These are phyloP conservation scores for Limnanthes douglasii DNA, from an alignment of 345 rosid species.

Conservation along the genomic window DNA sequence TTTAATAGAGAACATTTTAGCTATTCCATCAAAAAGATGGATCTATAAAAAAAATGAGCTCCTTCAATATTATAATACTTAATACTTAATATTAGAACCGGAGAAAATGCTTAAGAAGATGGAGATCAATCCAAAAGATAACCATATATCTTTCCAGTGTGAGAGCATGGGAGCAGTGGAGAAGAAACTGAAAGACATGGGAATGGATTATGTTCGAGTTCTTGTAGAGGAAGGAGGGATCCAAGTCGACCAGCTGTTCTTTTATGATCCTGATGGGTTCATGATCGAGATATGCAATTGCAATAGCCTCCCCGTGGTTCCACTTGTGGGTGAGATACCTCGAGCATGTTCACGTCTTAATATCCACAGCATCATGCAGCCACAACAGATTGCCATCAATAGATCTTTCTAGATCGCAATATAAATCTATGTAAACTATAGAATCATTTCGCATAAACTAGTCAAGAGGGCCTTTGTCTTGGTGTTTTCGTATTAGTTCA, in stretches of 20 bases:
- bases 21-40: too few species aligned
- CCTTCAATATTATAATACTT: too few species aligned
- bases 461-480: too few species aligned
- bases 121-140: slow-evolving; percentile 73
- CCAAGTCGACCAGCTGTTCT: slow-evolving; percentile 69
- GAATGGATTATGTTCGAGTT: slow-evolving; percentile 32
- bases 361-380: slow-evolving; percentile 12
- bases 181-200: slow-evolving; percentile 60
- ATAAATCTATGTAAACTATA: too few species aligned
- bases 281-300: slow-evolving; percentile 94
- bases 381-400: too few species aligned
- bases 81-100: too few species aligned
- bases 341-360: slow-evolving; percentile 39
- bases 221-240: slow-evolving; percentile 78
- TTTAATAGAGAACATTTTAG: too few species aligned
- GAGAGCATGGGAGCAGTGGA: slow-evolving; percentile 75
- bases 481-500: too few species aligned
- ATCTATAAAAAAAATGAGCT: too few species aligned
- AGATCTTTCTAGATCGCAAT: too few species aligned
- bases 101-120: slow-evolving; percentile 41
- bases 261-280: slow-evolving; percentile 88
- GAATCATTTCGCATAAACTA: too few species aligned
- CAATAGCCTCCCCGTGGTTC: slow-evolving; percentile 62
- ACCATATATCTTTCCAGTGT: slow-evolving; percentile 85
- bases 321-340: slow-evolving; percentile 35